phyloP scores from a whole-genome alignment of 2,329 filamentous ascomycete genomes.

The Tothia fuscella region DNA sequence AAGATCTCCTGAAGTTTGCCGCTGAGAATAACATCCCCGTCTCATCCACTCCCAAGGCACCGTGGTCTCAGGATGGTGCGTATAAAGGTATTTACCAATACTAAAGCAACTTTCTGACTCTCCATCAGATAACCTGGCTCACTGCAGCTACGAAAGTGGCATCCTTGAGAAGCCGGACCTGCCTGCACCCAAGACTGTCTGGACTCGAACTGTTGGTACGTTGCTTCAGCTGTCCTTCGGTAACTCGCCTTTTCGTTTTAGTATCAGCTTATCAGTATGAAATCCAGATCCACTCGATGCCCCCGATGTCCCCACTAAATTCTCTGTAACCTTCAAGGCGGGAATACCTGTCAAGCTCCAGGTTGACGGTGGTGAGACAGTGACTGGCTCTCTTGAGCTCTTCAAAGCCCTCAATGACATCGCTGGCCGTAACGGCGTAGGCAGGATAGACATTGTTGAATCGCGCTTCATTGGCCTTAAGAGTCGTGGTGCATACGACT shows the following conservation, averaged over 20 bases:
- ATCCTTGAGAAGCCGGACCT: conserved; percentile 54
- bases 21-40: conserved; percentile 56
- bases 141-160: conserved; percentile 71
- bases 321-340: conserved; percentile 61
- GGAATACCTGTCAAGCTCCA: conserved; percentile 60
- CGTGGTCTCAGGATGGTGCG: conserved; percentile 45
- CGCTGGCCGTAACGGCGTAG: conserved; percentile 60
- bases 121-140: conserved; percentile 61
- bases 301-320: conserved; percentile 58
- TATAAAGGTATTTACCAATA: too few species aligned
- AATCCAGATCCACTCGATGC: conserved; percentile 58
- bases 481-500: conserved; percentile 69
- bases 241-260: not conserved
- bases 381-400: conserved; percentile 58
- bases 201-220: conserved; percentile 55
- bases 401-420: conserved; percentile 63
- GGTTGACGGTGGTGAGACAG: conserved; percentile 35
- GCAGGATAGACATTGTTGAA: conserved; percentile 73
- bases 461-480: conserved; percentile 73
- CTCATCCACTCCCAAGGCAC: conserved; percentile 59
- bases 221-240: conserved; percentile 18
- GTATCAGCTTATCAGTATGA: conserved; percentile 36
- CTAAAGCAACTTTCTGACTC: too few species aligned
- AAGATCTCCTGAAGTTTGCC: conserved; percentile 63
- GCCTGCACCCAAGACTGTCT: conserved; percentile 65